Percentiles rank a stretch among this genome's conserved stretches.
phyloP scores from a whole-genome alignment of 1,284 basidiomycete genomes.

The Sporisorium reilianum region DNA sequence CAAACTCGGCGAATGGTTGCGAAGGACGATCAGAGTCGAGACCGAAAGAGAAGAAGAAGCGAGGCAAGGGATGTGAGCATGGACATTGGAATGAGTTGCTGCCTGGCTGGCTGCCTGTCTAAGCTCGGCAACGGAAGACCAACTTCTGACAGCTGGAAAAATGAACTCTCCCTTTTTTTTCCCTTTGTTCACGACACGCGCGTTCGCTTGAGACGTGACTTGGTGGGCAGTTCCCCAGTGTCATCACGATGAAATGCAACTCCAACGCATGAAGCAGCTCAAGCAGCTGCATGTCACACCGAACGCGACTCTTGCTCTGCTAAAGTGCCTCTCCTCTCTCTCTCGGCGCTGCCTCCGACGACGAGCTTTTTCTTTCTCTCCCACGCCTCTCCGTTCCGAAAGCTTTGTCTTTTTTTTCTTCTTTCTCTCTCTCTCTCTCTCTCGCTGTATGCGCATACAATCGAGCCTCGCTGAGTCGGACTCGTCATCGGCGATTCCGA shows the following conservation, averaged over 20 bases:
- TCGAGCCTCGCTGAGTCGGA: neutral
- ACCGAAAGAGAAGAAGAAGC: neutral
- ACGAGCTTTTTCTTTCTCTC: neutral
- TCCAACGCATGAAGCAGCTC: slow-evolving; percentile 10
- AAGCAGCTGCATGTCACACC: neutral
- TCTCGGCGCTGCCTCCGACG: slow-evolving; percentile 3
- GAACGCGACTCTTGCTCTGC: slow-evolving; percentile 2
- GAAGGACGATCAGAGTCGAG: neutral
- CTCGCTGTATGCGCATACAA: slow-evolving; percentile 7
- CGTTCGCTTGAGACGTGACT: slow-evolving; percentile 8
- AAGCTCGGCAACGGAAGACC: slow-evolving; percentile 4
- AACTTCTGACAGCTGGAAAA: slow-evolving; percentile 17
- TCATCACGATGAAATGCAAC: neutral
- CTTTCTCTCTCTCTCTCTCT: neutral
- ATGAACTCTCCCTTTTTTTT: neutral
- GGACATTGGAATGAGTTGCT: neutral
- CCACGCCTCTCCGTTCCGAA: neutral
- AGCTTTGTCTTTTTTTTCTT: neutral
- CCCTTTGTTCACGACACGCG: slow-evolving; percentile 2
- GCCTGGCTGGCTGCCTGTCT: neutral
- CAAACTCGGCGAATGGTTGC: neutral
- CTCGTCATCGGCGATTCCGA: neutral
- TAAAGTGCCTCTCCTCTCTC: neutral
- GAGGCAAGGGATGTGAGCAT: neutral
- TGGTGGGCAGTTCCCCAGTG: slow-evolving; percentile 1